A percentile compares a stretch with the other conserved stretches of the same genome.
Conservation (phyloP, 768 basidiomycete species). For the Leccinum subtestaceum region DNA sequence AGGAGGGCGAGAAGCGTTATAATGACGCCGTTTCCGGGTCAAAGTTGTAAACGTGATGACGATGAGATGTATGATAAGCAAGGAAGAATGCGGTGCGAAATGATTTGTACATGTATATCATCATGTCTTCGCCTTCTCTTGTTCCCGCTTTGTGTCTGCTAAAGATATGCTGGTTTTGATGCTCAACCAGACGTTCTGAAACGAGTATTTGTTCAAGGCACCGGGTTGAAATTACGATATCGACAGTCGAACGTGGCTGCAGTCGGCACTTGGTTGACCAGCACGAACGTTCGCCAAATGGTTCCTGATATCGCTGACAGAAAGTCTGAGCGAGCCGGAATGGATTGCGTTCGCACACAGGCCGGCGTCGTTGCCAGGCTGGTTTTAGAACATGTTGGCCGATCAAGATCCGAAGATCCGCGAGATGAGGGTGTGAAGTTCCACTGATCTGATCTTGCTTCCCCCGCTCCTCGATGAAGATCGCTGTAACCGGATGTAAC, state of each 20-base stretch:
- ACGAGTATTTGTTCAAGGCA: background rate
- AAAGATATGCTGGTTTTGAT: background rate
- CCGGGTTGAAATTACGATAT: background rate
- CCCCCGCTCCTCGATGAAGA: conserved; percentile 37
- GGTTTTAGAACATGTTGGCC: background rate
- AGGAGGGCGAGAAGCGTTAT: conserved; percentile 73
- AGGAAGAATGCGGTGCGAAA: background rate
- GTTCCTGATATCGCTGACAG: background rate
- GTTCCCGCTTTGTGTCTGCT: no score
- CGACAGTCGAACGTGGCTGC: background rate
- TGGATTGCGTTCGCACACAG: background rate
- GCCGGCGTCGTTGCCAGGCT: background rate
- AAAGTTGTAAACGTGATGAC: conserved; percentile 34
- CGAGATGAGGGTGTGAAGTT: no score
- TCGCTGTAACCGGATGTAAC: conserved; percentile 60
- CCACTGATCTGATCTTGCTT: background rate
- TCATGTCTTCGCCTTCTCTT: background rate
- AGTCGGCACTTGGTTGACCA: background rate
- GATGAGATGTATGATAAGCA: background rate
- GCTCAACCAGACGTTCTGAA: background rate
- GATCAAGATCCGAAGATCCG: no score
- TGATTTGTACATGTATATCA: conserved; percentile 10
- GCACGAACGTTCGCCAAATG: background rate
- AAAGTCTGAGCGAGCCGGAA: background rate
- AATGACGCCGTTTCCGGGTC: conserved; percentile 38